Conservation (phyloP, 805 yeast species). For the Candida koratica region DNA sequence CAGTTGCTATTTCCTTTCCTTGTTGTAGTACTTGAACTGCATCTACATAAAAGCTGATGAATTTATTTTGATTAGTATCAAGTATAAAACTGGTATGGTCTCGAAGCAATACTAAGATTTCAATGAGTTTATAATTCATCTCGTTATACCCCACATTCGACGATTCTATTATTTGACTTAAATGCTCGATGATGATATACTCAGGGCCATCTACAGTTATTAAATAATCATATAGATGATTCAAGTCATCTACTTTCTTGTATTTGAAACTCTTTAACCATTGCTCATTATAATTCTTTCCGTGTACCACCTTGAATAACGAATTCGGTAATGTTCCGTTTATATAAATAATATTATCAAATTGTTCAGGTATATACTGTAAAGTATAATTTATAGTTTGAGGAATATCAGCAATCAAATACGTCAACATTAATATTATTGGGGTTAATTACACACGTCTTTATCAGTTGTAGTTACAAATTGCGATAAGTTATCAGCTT, state of each 20-base stretch:
- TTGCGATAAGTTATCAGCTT: no score
- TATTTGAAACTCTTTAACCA: conserved; percentile 15
- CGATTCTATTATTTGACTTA: conserved; percentile 11
- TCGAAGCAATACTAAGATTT: conserved; percentile 12
- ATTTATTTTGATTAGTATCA: conserved; percentile 8
- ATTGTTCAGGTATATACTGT: not conserved
- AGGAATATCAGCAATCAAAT: conserved; percentile 1
- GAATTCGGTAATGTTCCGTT: conserved; percentile 16
- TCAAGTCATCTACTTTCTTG: conserved; percentile 9
- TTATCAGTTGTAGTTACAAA: no score
- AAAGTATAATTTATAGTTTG: not conserved
- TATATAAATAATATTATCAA: conserved; percentile 9
- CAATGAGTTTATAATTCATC: conserved; percentile 11
- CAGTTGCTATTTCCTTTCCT: no score
- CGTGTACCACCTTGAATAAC: conserved; percentile 9
- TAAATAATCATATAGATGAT: conserved; percentile 7
- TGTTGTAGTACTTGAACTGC: not conserved
- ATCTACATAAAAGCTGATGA: conserved; percentile 9
- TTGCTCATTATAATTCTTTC: conserved; percentile 5
- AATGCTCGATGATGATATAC: conserved; percentile 12
- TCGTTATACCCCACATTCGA: conserved; percentile 9
- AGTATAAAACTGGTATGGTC: conserved; percentile 5
- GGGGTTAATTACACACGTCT: no score
- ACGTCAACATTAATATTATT: not conserved
- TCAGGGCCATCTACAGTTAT: not conserved